phyloP scores from a whole-genome alignment of 257 asterid species.

The Haberlea rhodopensis region DNA sequence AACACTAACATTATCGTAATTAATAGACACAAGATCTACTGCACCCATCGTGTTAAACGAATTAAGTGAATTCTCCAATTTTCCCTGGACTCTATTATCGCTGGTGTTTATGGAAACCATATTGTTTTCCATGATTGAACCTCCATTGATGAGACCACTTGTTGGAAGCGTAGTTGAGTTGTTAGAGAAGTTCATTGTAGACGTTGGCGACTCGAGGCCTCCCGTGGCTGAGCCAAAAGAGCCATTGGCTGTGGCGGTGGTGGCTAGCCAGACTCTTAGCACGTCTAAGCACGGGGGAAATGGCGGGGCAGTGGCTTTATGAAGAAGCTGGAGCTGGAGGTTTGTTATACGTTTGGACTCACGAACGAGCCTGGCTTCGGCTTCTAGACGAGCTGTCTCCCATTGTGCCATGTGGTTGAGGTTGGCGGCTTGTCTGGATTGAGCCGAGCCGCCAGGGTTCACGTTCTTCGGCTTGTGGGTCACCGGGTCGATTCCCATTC shows the following conservation, averaged over 20 bases:
- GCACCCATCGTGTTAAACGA: conserved; percentile 19
- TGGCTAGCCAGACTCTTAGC: conserved; percentile 45
- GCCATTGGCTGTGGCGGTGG: conserved; percentile 14
- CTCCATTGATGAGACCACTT: background rate
- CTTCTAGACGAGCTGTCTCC: conserved; percentile 50
- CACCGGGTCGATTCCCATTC: conserved; percentile 54
- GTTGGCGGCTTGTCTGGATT: no score
- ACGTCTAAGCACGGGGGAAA: no score
- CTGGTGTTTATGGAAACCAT: background rate
- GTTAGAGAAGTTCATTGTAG: conserved; percentile 35
- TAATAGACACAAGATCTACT: conserved; percentile 22
- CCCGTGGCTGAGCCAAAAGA: conserved; percentile 20
- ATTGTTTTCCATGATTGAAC: conserved; percentile 15
- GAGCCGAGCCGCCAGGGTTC: conserved; percentile 28
- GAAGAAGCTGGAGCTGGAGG: conserved; percentile 27
- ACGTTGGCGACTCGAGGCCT: conserved; percentile 41
- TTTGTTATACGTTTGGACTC: conserved; percentile 26
- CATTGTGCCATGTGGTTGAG: no score
- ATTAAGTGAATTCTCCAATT: conserved; percentile 27
- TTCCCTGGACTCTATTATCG: conserved; percentile 19
- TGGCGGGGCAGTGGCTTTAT: no score
- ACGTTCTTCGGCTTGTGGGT: conserved; percentile 55
- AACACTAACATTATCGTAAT: conserved; percentile 4
- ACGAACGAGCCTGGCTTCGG: conserved; percentile 43
- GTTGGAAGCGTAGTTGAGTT: conserved; percentile 9